A percentile compares a stretch with the other conserved stretches of the same genome.
Conservation (phyloP, 805 yeast genomes). For the Candida jianshihensis region DNA sequence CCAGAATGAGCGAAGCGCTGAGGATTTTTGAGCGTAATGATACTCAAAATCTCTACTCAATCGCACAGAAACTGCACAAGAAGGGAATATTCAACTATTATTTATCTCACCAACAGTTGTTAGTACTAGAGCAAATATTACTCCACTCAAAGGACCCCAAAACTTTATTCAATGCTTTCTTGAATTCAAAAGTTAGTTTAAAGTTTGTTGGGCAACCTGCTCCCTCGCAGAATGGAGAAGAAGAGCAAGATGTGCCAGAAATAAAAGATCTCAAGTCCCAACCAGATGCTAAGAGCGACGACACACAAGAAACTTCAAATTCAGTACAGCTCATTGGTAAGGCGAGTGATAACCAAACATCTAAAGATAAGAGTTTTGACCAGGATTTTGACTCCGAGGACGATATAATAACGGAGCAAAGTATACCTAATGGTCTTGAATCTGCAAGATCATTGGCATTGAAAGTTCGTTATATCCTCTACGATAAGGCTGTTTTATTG, state of each 20-base stretch:
- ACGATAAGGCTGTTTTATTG: slow-evolving; percentile 62
- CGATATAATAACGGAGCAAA: slow-evolving; percentile 32
- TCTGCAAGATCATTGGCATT: slow-evolving; percentile 52
- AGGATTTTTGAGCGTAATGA: slow-evolving; percentile 23
- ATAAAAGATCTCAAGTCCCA: no score
- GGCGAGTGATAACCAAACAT: slow-evolving; percentile 2
- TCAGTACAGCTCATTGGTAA: no score
- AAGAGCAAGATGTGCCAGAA: no score
- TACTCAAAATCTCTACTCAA: slow-evolving; percentile 15
- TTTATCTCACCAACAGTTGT: slow-evolving; percentile 49
- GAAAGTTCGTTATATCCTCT: slow-evolving; percentile 58
- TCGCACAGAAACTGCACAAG: slow-evolving; percentile 19
- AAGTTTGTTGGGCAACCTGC: slow-evolving; percentile 13
- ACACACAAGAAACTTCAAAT: no score
- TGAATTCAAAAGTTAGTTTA: slow-evolving; percentile 26
- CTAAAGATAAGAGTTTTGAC: slow-evolving; percentile 4
- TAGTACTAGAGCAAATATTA: slow-evolving; percentile 40
- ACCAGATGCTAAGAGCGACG: no score
- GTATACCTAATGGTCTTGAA: slow-evolving; percentile 34
- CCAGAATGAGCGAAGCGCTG: slow-evolving; percentile 10
- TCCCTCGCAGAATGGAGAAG: no score
- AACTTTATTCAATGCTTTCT: slow-evolving; percentile 37
- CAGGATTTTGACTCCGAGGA: slow-evolving; percentile 28
- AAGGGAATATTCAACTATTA: slow-evolving; percentile 39
- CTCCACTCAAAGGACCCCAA: slow-evolving; percentile 22